Evolutionary conservation across 805 yeast species (phyloP), one percentile per base, ranked within the genome.

Genomic region (Myxozyma neotropica): DNA sequence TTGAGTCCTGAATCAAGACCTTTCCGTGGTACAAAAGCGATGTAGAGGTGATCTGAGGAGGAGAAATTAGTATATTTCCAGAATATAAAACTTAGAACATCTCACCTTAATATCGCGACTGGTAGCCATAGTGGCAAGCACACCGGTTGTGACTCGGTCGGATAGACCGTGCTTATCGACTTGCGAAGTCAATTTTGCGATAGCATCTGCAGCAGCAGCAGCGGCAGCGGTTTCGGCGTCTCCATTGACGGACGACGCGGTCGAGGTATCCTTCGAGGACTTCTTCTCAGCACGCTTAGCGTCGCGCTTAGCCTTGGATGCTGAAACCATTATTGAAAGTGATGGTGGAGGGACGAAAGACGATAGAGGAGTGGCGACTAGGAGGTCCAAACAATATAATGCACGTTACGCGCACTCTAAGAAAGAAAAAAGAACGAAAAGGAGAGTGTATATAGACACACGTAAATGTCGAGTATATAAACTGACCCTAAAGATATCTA

Each of bases 71-170:
- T 17, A 40, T 40, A 53, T 12, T 31, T 17, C 26, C n/a, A 23
- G 2, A 27, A 29, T 33, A 35, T n/a, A n/a, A 15, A 43, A 2
- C 10, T 35, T 3, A 19, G 2, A 23, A 23, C 93, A 85, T n/a
- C n/a, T n/a, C 70, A 93, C 74, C 78, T 94, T 94, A 72, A 94
- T 78, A 86, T 94, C 99, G 76, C 97, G 86, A 17, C 97, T 90
- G 29, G 97, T 92, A 43, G 75, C 82, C 73, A 94, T 80, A 54
- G 96, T 89, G 59, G 87, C 92, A 73, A 94, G 80, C 48, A 94
- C 99, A 82, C 99, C 99, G 46, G 99, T 93, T 68, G 93, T 88
- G 67, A 93, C 99, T 81, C 99, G 89, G 76, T 93, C 99, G 47
- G 97, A 89, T 58, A 93, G 72, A 68, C 99, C 99, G 71, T 91